A percentile compares a stretch with the other conserved stretches of the same genome.
Evolutionary conservation across 495 filamentous ascomycete genomes (phyloP).

Genomic region (Aspergillus egyptiacus): DNA sequence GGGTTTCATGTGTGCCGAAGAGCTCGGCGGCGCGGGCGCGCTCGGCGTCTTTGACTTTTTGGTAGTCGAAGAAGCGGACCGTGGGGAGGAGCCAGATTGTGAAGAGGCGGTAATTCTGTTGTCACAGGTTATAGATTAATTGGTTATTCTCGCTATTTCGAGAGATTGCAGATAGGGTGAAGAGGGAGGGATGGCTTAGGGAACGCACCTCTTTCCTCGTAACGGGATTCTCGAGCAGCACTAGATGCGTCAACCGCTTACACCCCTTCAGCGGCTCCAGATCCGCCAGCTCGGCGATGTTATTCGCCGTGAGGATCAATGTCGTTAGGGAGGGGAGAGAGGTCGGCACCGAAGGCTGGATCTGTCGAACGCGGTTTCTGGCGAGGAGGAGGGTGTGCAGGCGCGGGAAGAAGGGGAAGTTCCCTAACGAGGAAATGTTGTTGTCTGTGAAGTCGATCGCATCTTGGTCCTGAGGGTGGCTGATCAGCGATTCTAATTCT

Average conservation of each 20-base stretch:
- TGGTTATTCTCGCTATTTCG: too few species aligned
- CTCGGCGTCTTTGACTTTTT: conserved; percentile 83
- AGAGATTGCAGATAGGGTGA: neutral
- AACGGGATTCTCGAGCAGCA: conserved; percentile 81
- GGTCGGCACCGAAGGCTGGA: conserved; percentile 66
- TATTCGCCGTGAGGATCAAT: conserved; percentile 72
- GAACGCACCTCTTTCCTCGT: conserved; percentile 79
- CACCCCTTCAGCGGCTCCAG: conserved; percentile 75
- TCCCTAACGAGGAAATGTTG: conserved; percentile 79
- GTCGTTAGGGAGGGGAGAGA: conserved; percentile 73
- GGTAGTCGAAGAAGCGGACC: conserved; percentile 89
- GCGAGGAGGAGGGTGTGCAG: conserved; percentile 81
- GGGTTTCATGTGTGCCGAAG: conserved; percentile 71
- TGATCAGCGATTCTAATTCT: too few species aligned
- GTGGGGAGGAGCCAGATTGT: conserved; percentile 78
- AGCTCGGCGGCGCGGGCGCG: conserved; percentile 66
- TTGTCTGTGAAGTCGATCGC: conserved; percentile 98
- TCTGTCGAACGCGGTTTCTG: conserved; percentile 75
- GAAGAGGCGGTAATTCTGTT: conserved; percentile 86
- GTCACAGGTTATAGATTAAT: too few species aligned
- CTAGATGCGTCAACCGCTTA: conserved; percentile 66
- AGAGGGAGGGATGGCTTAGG: neutral
- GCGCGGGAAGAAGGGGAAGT: conserved; percentile 91
- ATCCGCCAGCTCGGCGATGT: conserved; percentile 74
- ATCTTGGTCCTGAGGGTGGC: conserved; percentile 80